phyloP scores from a whole-genome alignment of 2,329 filamentous ascomycete species.

The Alternaria rosae region DNA sequence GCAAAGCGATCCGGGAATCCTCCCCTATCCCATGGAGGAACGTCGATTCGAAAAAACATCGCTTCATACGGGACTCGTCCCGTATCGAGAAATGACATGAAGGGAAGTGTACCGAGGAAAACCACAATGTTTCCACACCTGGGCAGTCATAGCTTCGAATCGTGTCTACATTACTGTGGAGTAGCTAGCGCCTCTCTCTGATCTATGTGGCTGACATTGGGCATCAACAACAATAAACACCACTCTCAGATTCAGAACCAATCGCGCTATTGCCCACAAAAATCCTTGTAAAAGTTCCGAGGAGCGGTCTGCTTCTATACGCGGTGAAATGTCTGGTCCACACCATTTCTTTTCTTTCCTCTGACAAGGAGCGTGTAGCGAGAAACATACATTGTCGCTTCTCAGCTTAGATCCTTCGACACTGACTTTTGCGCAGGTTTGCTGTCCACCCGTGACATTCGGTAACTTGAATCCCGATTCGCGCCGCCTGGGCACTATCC shows the following conservation, averaged over 20 bases:
- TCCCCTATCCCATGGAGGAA: not conserved
- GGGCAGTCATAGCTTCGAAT: not conserved
- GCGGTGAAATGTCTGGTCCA: not conserved
- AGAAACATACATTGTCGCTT: not conserved
- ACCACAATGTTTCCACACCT: not conserved
- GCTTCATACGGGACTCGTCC: not conserved
- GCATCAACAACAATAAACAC: not conserved
- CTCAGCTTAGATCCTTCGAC: not conserved
- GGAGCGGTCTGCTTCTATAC: not conserved
- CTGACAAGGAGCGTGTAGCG: not conserved
- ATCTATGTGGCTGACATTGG: not conserved
- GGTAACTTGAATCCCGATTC: not conserved
- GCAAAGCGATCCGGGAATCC: not conserved
- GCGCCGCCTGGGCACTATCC: not conserved
- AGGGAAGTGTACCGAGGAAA: not conserved
- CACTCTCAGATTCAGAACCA: not conserved
- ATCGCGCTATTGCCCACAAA: not conserved
- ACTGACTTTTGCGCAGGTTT: not conserved
- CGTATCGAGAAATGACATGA: not conserved
- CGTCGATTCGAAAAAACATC: not conserved
- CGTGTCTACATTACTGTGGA: not conserved
- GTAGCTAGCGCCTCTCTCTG: not conserved
- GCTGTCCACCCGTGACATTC: not conserved
- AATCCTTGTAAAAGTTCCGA: not conserved
- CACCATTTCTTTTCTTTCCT: not conserved